phyloP scores from a whole-genome alignment of 2,329 filamentous ascomycete genomes.

The Xylariaceae sp. region DNA sequence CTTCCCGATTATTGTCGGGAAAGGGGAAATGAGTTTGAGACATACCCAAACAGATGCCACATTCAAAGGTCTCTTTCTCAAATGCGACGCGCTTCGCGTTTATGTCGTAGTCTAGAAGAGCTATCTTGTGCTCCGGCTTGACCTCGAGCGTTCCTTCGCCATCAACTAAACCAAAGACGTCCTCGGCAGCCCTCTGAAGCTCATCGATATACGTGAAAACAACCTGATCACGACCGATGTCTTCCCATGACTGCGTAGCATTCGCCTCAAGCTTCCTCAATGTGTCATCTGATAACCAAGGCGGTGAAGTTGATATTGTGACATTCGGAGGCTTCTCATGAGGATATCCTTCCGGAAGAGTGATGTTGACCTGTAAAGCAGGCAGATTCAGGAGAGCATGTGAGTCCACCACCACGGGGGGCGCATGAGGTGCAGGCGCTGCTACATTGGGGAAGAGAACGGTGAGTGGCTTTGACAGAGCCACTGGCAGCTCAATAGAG shows the following conservation, averaged over 20 bases:
- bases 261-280: conserved; percentile 48
- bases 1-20: neutral
- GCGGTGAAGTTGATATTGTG: conserved; percentile 47
- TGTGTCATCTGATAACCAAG: conserved; percentile 50
- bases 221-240: conserved; percentile 53
- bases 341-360: conserved; percentile 56
- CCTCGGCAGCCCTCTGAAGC: conserved; percentile 53
- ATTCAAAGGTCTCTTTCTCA: conserved; percentile 79
- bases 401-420: conserved; percentile 34
- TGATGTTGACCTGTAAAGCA: conserved; percentile 48
- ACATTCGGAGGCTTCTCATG: conserved; percentile 46
- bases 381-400: conserved; percentile 54
- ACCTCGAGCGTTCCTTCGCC: conserved; percentile 46
- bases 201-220: conserved; percentile 61
- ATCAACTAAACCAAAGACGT: conserved; percentile 54
- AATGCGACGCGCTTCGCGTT: conserved; percentile 70
- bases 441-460: conserved; percentile 51
- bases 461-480: conserved; percentile 48
- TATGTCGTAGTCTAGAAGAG: conserved; percentile 72
- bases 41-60: conserved; percentile 71
- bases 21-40: neutral
- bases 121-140: conserved; percentile 56
- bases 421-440: conserved; percentile 29
- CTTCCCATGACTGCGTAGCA: conserved; percentile 54
- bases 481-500: conserved; percentile 53